phyloP scores from a whole-genome alignment of 2,329 filamentous ascomycete genomes.

The Epichloe uncinata region DNA sequence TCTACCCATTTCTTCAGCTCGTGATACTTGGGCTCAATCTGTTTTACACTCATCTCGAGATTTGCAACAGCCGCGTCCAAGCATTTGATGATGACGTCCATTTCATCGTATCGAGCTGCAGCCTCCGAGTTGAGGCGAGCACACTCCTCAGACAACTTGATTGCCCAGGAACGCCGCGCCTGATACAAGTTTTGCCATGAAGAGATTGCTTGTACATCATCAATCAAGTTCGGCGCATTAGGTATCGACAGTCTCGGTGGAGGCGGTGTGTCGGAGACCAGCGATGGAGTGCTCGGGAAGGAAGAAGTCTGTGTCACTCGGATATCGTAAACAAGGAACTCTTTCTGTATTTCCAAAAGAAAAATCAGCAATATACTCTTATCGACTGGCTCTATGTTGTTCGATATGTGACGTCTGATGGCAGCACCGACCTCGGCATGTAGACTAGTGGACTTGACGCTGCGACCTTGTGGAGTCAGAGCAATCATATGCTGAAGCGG shows the following conservation, averaged over 20 bases:
- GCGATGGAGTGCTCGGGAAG: conserved; percentile 27
- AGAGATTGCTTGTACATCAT: conserved; percentile 64
- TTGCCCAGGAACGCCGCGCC: conserved; percentile 67
- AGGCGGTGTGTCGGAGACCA: conserved; percentile 34
- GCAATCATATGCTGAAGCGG: conserved; percentile 69
- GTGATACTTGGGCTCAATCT: conserved; percentile 57
- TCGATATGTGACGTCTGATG: not conserved
- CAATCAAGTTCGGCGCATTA: conserved; percentile 68
- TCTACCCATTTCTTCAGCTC: conserved; percentile 59
- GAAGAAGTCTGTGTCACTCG: conserved; percentile 50
- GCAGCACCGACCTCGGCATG: conserved; percentile 54
- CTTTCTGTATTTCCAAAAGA: conserved; percentile 39
- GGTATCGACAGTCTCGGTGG: conserved; percentile 45
- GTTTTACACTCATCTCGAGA: conserved; percentile 59
- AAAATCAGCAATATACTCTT: not conserved
- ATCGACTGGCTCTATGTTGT: not conserved
- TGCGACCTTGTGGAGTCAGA: conserved; percentile 73
- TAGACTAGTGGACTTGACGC: conserved; percentile 67
- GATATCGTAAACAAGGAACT: conserved; percentile 88
- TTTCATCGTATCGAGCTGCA: conserved; percentile 55
- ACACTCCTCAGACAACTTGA: conserved; percentile 56
- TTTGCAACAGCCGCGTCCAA: conserved; percentile 80
- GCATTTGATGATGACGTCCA: conserved; percentile 64
- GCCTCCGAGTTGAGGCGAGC: conserved; percentile 47
- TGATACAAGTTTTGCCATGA: conserved; percentile 86